phyloP scores from a whole-genome alignment of 768 basidiomycete species.

The Suillus tomentosus region DNA sequence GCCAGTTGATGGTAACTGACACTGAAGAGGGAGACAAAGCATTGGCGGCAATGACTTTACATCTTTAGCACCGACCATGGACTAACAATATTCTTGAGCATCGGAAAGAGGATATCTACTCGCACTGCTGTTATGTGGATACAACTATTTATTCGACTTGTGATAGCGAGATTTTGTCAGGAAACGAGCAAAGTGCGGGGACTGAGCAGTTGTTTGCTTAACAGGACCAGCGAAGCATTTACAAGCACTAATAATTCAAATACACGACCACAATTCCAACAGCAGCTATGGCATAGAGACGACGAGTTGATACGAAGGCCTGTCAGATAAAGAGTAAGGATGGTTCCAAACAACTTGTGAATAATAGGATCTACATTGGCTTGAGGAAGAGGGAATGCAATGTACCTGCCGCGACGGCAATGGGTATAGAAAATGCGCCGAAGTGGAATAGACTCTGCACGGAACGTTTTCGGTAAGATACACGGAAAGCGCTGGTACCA shows the following conservation, averaged over 20 bases:
- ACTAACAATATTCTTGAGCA: not conserved
- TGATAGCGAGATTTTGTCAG: not conserved
- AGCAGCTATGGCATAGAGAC: conserved; percentile 72
- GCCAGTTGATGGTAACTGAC: not conserved
- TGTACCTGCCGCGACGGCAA: conserved; percentile 57
- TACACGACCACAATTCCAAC: conserved; percentile 72
- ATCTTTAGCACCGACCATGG: not conserved
- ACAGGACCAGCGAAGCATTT: conserved; percentile 76
- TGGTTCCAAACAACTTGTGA: not conserved
- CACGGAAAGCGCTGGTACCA: conserved; percentile 52
- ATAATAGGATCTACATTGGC: conserved; percentile 47
- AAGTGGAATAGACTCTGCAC: conserved; percentile 74
- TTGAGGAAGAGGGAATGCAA: conserved; percentile 74
- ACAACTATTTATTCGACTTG: not conserved
- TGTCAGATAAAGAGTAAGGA: not conserved
- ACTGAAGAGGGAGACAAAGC: not conserved
- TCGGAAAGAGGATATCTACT: not conserved
- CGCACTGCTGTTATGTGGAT: not conserved
- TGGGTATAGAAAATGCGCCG: conserved; percentile 59
- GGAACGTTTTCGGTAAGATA: conserved; percentile 61
- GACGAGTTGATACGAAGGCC: conserved; percentile 50
- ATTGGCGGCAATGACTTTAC: not conserved
- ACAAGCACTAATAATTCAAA: conserved; percentile 73
- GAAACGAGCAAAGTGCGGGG: not conserved
- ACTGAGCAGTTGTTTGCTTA: conserved; percentile 58